Evolutionary conservation across 1,139 yeast genomes (phyloP).

Genomic region (Scheffersomyces illinoinensis): DNA sequence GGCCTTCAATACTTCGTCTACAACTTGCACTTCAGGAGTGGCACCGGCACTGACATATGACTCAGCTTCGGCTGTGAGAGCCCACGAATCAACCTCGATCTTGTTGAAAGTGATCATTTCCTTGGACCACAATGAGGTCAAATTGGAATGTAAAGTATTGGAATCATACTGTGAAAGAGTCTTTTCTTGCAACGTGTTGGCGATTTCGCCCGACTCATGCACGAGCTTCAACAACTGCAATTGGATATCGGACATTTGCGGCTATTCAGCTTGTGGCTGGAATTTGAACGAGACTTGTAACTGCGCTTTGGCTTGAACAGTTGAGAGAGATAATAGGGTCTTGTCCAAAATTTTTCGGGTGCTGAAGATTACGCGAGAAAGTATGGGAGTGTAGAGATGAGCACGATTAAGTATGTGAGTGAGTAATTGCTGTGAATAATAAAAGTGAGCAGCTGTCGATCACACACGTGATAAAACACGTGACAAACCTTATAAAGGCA

Average conservation of each 20-base stretch:
- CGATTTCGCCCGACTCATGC: slow-evolving; percentile 54
- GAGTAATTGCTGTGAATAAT: background rate
- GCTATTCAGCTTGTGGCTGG: background rate
- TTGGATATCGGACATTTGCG: slow-evolving; percentile 56
- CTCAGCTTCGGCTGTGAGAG: slow-evolving; percentile 77
- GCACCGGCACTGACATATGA: slow-evolving; percentile 72
- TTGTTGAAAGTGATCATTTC: slow-evolving; percentile 76
- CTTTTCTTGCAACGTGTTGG: slow-evolving; percentile 63
- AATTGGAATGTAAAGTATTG: slow-evolving; percentile 61
- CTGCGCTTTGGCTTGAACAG: slow-evolving; percentile 59
- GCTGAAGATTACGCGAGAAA: background rate
- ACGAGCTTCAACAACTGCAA: slow-evolving; percentile 60
- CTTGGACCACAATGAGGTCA: slow-evolving; percentile 84
- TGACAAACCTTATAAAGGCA: no score
- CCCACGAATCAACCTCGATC: slow-evolving; percentile 75
- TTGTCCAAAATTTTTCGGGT: slow-evolving; percentile 12
- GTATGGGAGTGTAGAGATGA: background rate
- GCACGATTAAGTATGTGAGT: background rate
- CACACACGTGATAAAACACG: background rate
- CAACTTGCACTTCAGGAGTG: slow-evolving; percentile 85
- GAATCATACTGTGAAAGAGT: slow-evolving; percentile 40
- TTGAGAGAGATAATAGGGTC: slow-evolving; percentile 58
- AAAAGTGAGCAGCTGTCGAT: background rate
- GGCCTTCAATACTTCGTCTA: slow-evolving; percentile 71
- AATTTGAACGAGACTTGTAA: background rate